These are phyloP conservation scores for Styphnolobium japonicum DNA, from an alignment of 306 rosid genomes.

Conservation along the genomic window DNA sequence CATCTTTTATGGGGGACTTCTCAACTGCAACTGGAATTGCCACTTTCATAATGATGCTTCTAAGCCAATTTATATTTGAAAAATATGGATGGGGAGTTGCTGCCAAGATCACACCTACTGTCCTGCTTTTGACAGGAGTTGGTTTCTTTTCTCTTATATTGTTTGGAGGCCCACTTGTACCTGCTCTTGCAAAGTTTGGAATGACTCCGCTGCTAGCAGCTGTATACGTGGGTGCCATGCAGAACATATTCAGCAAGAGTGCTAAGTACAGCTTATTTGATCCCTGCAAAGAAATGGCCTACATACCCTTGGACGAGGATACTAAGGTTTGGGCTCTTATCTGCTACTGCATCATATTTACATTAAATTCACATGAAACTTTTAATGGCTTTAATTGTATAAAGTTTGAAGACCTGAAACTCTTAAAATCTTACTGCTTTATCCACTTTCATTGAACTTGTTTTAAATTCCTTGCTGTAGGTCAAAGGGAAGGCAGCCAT, in stretches of 20 bases:
- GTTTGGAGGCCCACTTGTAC: constrained; percentile 79
- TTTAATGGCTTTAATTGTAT: neutral
- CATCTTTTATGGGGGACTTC: constrained; percentile 99
- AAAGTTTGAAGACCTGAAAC: neutral
- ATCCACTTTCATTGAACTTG: neutral
- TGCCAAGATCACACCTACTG: constrained; percentile 92
- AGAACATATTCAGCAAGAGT: constrained; percentile 99
- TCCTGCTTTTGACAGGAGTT: constrained; percentile 87
- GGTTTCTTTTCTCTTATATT: constrained; percentile 92
- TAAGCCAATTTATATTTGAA: constrained; percentile 80
- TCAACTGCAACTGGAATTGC: constrained; percentile 95
- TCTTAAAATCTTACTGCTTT: neutral
- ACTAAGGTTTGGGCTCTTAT: constrained; percentile 64
- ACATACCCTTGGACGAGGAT: constrained; percentile 97
- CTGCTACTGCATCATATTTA: neutral
- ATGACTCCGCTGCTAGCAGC: constrained; percentile 99
- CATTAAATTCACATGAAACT: neutral
- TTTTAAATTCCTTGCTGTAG: constrained; percentile 42
- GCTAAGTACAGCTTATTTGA: constrained; percentile 97
- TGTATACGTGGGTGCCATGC: constrained; percentile 98
- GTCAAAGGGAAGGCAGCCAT: constrained; percentile 99
- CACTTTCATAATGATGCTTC: constrained; percentile 90
- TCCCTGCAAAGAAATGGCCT: constrained; percentile 99
- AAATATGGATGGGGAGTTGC: constrained; percentile 99
- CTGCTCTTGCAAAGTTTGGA: constrained; percentile 63